These are phyloP conservation scores for Eucalyptus regnans DNA, from an alignment of 345 rosid genomes.

Conservation along the genomic window DNA sequence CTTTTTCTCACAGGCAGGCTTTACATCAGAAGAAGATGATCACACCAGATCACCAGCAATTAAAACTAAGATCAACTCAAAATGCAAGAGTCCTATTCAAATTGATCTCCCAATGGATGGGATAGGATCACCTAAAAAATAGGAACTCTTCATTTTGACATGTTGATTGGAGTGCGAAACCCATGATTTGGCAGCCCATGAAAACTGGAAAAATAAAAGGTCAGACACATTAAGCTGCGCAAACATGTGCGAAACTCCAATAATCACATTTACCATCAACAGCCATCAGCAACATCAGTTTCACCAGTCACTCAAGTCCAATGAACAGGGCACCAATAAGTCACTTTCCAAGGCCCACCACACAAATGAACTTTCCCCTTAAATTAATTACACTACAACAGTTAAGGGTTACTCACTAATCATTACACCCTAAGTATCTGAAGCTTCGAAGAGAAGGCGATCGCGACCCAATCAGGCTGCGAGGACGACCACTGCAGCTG, in stretches of 20 bases:
- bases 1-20: background rate
- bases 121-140: background rate
- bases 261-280: background rate
- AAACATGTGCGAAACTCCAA: background rate
- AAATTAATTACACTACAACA: background rate
- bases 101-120: background rate
- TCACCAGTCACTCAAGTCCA: background rate
- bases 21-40: background rate
- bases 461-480: conserved; percentile 99
- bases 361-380: background rate
- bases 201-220: background rate
- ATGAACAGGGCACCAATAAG: background rate
- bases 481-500: conserved; percentile 97
- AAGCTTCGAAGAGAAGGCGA: conserved; percentile 86
- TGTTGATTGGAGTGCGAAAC: background rate
- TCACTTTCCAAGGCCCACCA: background rate
- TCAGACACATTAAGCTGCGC: background rate
- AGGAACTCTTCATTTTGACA: background rate
- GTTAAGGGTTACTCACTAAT: background rate
- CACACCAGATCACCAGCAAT: background rate
- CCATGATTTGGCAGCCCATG: background rate
- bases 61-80: background rate
- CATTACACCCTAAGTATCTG: conserved; percentile 89
- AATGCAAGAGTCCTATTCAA: background rate
- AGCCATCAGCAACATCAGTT: background rate